These are phyloP conservation scores for Tephrocybe sp. DNA, from an alignment of 768 basidiomycete genomes.

Conservation along the genomic window DNA sequence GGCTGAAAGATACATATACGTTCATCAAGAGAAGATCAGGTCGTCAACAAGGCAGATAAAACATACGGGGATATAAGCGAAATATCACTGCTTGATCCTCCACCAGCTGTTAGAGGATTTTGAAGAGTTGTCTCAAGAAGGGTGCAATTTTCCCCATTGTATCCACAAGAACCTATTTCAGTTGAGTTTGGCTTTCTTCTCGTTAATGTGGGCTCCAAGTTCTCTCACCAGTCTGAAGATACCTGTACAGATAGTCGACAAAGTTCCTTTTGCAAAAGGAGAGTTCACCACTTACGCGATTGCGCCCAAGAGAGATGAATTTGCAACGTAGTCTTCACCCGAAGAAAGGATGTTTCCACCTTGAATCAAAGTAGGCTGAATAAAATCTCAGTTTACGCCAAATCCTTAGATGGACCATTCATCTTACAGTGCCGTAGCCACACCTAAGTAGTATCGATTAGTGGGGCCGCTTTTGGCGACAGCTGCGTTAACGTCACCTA, in stretches of 20 bases:
- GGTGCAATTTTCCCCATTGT: conserved; percentile 38
- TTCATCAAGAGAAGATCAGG: neutral
- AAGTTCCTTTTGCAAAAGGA: neutral
- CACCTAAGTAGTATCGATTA: conserved; percentile 19
- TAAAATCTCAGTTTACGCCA: neutral
- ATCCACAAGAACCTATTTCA: conserved; percentile 28
- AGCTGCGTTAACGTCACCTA: conserved; percentile 10
- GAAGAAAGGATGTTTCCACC: conserved; percentile 26
- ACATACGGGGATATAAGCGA: conserved; percentile 40
- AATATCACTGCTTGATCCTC: conserved; percentile 33
- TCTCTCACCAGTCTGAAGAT: conserved; percentile 25
- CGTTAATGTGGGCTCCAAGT: neutral
- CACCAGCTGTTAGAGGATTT: conserved; percentile 28
- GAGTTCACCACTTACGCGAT: conserved; percentile 29
- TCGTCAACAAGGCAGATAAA: conserved; percentile 12
- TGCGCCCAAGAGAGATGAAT: conserved; percentile 26
- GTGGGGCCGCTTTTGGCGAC: neutral
- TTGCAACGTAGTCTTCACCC: conserved; percentile 24
- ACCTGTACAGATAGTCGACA: conserved; percentile 14
- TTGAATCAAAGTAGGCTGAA: conserved; percentile 28
- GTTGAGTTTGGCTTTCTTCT: neutral
- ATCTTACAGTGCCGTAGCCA: conserved; percentile 29
- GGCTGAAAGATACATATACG: conserved; percentile 27
- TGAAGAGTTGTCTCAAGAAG: conserved; percentile 33
- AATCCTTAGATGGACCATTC: neutral